These are phyloP conservation scores for Pythium oligandrum DNA, from an alignment of 352 stramenopile species.

Conservation along the genomic window DNA sequence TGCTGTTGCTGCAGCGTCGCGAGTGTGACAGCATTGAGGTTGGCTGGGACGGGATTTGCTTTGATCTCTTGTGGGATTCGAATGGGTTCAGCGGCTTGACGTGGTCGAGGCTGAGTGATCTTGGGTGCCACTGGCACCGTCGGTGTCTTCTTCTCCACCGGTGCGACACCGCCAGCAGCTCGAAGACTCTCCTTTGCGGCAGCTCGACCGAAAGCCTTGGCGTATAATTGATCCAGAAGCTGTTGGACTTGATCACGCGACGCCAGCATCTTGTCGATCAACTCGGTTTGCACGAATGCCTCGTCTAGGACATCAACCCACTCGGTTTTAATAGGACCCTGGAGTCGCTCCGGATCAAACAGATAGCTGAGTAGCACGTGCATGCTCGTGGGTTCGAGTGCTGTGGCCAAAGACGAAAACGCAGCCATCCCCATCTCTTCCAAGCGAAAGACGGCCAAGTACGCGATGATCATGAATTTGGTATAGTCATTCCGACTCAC, in stretches of 20 bases:
- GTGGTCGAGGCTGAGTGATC: slow-evolving; percentile 79
- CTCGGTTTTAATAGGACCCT: slow-evolving; percentile 63
- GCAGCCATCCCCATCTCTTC: slow-evolving; percentile 71
- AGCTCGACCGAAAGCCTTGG: slow-evolving; percentile 58
- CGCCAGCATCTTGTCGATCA: slow-evolving; percentile 59
- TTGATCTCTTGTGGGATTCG: slow-evolving; percentile 77
- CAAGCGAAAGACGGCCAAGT: slow-evolving; percentile 87
- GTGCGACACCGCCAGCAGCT: slow-evolving; percentile 27
- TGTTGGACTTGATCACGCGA: slow-evolving; percentile 30
- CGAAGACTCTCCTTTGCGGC: slow-evolving; percentile 39
- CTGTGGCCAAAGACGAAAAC: slow-evolving; percentile 57
- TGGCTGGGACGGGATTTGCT: slow-evolving; percentile 56
- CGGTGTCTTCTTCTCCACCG: slow-evolving; percentile 37
- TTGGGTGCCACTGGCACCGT: slow-evolving; percentile 81
- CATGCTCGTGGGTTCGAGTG: slow-evolving; percentile 83
- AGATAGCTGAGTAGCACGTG: slow-evolving; percentile 84
- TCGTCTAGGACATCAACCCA: slow-evolving; percentile 84
- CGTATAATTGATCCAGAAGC: slow-evolving; percentile 50
- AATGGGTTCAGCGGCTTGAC: slow-evolving; percentile 62
- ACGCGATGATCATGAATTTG: slow-evolving; percentile 88
- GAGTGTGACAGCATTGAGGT: slow-evolving; percentile 62
- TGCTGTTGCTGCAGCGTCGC: slow-evolving; percentile 58
- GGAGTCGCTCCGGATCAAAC: slow-evolving; percentile 63
- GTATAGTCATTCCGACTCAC: slow-evolving; percentile 86
- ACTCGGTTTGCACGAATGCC: slow-evolving; percentile 74